Conservation (phyloP, 345 rosid species). For the Eutrema heterophyllum region DNA sequence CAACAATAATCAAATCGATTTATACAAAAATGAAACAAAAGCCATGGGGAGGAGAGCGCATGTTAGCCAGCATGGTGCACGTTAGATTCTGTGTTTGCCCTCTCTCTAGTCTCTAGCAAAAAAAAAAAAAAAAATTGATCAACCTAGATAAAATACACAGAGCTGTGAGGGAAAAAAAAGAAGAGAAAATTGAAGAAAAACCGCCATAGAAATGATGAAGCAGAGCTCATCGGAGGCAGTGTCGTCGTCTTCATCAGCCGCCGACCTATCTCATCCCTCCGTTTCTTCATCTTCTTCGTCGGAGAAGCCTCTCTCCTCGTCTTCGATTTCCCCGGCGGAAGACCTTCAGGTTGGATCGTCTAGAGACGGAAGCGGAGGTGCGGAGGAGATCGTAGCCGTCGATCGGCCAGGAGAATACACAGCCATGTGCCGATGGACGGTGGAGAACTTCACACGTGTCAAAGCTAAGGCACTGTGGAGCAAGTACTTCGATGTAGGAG, state of each 20-base stretch:
- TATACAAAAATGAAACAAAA: neutral
- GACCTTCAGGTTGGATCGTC: conserved; percentile 50
- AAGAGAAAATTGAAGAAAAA: neutral
- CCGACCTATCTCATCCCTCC: conserved; percentile 50
- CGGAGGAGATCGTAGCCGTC: conserved; percentile 69
- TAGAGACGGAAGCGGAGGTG: conserved; percentile 74
- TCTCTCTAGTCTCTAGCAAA: neutral
- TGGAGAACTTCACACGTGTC: conserved; percentile 66
- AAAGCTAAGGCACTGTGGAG: conserved; percentile 95
- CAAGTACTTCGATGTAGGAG: conserved; percentile 97
- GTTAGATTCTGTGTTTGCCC: conserved; percentile 21
- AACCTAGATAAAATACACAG: conserved; percentile 33
- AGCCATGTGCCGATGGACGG: conserved; percentile 93
- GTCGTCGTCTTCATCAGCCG: conserved; percentile 33
- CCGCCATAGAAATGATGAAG: conserved; percentile 45
- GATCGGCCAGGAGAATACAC: conserved; percentile 82
- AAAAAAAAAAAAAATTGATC: conserved; percentile 6
- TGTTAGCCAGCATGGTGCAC: neutral
- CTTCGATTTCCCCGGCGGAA: conserved; percentile 51
- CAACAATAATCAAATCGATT: neutral
- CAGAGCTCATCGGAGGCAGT: conserved; percentile 68
- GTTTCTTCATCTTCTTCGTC: conserved; percentile 38
- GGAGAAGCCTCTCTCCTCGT: conserved; percentile 39
- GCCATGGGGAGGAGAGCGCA: conserved; percentile 18
- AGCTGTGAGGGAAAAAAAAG: neutral